These are phyloP conservation scores for Colletotrichum sp. DNA, from an alignment of 2,329 filamentous ascomycete genomes.

Conservation along the genomic window DNA sequence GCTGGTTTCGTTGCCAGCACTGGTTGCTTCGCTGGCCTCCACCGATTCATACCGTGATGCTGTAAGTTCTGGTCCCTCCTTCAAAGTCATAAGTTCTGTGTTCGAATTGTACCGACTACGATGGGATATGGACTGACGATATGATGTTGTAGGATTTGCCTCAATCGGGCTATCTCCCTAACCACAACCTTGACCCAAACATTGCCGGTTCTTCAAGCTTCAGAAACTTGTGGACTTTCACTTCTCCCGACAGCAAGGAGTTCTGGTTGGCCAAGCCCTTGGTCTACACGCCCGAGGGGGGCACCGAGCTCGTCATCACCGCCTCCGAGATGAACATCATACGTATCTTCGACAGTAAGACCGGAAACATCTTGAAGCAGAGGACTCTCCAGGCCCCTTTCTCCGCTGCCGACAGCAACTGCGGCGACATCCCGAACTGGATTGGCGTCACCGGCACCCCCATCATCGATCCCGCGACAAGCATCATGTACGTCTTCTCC, in stretches of 20 bases:
- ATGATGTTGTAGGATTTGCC: constrained; percentile 26
- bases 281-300: constrained; percentile 42
- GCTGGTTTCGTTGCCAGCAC: constrained; percentile 20
- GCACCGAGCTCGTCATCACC: constrained; percentile 38
- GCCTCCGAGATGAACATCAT: constrained; percentile 43
- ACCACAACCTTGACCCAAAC: constrained; percentile 47
- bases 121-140: not conserved
- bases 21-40: constrained; percentile 17
- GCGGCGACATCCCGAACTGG: constrained; percentile 42
- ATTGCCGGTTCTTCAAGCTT: constrained; percentile 36
- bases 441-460: constrained; percentile 41
- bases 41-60: constrained; percentile 22
- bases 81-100: not conserved
- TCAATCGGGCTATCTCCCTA: constrained; percentile 40
- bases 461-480: constrained; percentile 36
- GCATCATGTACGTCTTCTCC: constrained; percentile 39
- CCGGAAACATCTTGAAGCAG: constrained; percentile 38
- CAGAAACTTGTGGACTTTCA: constrained; percentile 35
- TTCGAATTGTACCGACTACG: not conserved
- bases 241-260: constrained; percentile 20
- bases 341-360: constrained; percentile 43
- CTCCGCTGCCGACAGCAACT: constrained; percentile 37
- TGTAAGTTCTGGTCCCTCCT: constrained; percentile 3
- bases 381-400: constrained; percentile 44
- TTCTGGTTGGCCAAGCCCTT: constrained; percentile 40